phyloP scores from a whole-genome alignment of 2,329 filamentous ascomycete species.

The Penicillium glabrum region DNA sequence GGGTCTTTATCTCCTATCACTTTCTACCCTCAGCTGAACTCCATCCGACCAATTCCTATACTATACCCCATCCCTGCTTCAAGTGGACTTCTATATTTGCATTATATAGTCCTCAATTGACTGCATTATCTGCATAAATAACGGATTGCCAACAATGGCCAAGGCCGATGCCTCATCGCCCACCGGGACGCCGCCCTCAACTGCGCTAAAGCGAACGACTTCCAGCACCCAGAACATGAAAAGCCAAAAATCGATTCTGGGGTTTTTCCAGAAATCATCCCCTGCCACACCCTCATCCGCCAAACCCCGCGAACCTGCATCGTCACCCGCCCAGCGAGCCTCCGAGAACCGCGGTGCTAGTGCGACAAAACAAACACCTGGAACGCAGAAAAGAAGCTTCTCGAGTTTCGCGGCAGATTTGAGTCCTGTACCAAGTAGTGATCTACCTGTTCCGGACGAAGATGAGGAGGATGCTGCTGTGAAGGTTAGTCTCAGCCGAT shows the following conservation, averaged over 20 bases:
- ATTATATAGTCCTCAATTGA: not conserved
- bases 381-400: constrained; percentile 46
- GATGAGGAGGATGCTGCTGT: constrained; percentile 49
- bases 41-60: not conserved
- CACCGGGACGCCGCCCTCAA: constrained; percentile 37
- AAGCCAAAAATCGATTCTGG: constrained; percentile 71
- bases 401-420: constrained; percentile 50
- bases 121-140: not conserved
- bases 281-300: constrained; percentile 44
- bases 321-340: constrained; percentile 37
- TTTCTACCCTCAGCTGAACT: constrained; percentile 4
- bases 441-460: constrained; percentile 67
- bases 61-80: not conserved
- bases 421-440: constrained; percentile 80
- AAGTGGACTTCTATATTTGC: not conserved
- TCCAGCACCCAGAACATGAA: constrained; percentile 50
- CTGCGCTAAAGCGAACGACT: constrained; percentile 40
- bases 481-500: constrained; percentile 30
- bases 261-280: constrained; percentile 70
- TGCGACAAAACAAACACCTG: constrained; percentile 38
- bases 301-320: constrained; percentile 33
- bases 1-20: constrained; percentile 19
- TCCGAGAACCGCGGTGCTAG: constrained; percentile 29
- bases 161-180: constrained; percentile 38
- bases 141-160: constrained; percentile 32